Conservation (phyloP, 192 early-diverging fungal genomes). For the Linnemannia zychae region DNA sequence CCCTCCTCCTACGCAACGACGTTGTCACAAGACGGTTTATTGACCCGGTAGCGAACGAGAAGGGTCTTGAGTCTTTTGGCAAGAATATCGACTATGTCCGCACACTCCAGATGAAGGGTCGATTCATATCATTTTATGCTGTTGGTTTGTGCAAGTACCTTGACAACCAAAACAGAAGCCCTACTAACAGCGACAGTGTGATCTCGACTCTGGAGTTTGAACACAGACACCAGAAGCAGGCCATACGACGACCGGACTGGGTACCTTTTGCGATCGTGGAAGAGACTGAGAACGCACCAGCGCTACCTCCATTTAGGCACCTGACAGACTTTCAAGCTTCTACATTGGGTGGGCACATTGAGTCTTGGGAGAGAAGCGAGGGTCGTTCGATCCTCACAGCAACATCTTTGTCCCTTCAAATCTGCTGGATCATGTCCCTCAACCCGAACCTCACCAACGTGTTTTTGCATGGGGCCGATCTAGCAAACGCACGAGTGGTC, state of each 20-base stretch:
- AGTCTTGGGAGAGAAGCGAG: background rate
- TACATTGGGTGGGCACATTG: background rate
- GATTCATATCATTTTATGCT: background rate
- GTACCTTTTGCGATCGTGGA: background rate
- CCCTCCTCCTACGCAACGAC: background rate
- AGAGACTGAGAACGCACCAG: background rate
- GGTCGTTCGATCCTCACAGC: constrained; percentile 1
- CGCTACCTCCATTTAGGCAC: background rate
- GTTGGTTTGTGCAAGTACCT: background rate
- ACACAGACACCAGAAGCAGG: too few relatives aligned
- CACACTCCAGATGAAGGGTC: background rate
- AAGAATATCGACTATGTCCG: background rate
- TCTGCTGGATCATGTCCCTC: background rate
- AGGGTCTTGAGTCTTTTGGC: background rate
- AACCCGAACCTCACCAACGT: background rate
- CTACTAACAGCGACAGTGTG: too few relatives aligned
- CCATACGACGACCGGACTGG: background rate
- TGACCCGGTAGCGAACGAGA: background rate
- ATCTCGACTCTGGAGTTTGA: too few relatives aligned
- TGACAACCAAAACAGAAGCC: background rate
- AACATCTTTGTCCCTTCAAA: background rate
- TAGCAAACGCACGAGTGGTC: background rate
- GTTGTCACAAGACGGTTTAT: background rate
- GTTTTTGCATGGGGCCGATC: background rate
- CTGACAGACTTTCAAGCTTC: background rate